These are phyloP conservation scores for Hymenoscyphus linearis DNA, from an alignment of 2,329 filamentous ascomycete species.

Conservation along the genomic window DNA sequence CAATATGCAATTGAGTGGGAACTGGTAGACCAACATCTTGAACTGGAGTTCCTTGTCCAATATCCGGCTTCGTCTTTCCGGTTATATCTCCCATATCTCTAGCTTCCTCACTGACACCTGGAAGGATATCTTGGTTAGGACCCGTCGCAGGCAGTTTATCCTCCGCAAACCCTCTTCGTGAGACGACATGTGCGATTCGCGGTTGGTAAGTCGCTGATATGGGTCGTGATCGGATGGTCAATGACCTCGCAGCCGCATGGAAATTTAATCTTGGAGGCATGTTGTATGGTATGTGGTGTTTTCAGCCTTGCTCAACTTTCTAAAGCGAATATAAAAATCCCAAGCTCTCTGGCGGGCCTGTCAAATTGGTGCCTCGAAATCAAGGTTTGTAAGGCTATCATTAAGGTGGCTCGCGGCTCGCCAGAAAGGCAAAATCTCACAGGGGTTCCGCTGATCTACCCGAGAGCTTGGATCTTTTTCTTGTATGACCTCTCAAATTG, in stretches of 20 bases:
- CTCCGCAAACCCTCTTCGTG: conserved; percentile 28
- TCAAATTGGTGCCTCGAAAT: background rate
- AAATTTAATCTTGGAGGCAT: conserved; percentile 54
- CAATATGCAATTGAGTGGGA: background rate
- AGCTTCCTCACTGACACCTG: conserved; percentile 61
- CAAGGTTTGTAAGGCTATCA: background rate
- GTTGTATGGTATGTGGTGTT: conserved; percentile 17
- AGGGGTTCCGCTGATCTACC: conserved; percentile 5
- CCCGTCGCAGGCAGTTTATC: conserved; percentile 32
- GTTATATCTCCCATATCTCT: conserved; percentile 53
- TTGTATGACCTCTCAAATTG: conserved; percentile 5
- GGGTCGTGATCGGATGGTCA: conserved; percentile 37
- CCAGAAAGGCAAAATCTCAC: background rate
- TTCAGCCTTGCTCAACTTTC: background rate
- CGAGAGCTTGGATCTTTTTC: conserved; percentile 5
- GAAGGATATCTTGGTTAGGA: conserved; percentile 47
- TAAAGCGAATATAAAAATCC: conserved; percentile 3
- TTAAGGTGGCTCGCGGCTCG: background rate
- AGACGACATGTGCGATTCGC: conserved; percentile 20
- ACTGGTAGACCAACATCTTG: conserved; percentile 48
- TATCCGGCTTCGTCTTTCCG: conserved; percentile 53
- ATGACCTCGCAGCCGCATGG: conserved; percentile 39
- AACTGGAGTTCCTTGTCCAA: conserved; percentile 61
- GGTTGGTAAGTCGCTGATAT: conserved; percentile 29
- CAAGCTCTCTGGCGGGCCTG: background rate